phyloP scores from a whole-genome alignment of 192 early-diverging fungal genomes.

The Umbelopsis sp. region DNA sequence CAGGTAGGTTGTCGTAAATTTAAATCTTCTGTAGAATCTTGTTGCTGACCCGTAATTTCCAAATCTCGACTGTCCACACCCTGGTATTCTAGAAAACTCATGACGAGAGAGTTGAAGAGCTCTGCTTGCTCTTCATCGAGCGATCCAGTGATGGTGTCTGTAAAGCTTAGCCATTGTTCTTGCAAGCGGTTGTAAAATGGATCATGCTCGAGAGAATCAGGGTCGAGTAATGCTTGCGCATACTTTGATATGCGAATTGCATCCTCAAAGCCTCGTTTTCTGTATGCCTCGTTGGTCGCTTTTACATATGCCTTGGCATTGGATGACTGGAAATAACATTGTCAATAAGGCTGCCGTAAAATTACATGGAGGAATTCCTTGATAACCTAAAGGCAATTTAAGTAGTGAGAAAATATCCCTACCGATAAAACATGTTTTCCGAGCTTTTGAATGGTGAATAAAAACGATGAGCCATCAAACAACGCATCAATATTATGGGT shows the following conservation, averaged over 20 bases:
- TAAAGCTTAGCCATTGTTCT: constrained; percentile 26
- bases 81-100: constrained; percentile 38
- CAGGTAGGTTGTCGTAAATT: constrained; percentile 7
- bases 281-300: constrained; percentile 19
- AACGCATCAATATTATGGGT: neutral
- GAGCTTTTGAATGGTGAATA: neutral
- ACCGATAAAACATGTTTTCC: constrained; percentile 6
- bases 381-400: neutral
- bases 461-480: neutral
- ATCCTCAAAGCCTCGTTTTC: constrained; percentile 32
- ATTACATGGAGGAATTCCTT: neutral
- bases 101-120: constrained; percentile 34
- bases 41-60: neutral
- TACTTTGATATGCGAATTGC: constrained; percentile 31
- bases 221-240: constrained; percentile 27
- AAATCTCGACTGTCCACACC: neutral
- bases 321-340: constrained; percentile 2
- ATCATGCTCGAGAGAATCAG: constrained; percentile 21
- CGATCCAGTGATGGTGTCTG: constrained; percentile 6
- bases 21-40: neutral
- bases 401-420: neutral
- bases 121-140: constrained; percentile 22
- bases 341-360: neutral
- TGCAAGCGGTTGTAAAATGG: constrained; percentile 17
- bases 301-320: constrained; percentile 26